Conservation (phyloP, 768 basidiomycete species). For the Saitozyma sp. region DNA sequence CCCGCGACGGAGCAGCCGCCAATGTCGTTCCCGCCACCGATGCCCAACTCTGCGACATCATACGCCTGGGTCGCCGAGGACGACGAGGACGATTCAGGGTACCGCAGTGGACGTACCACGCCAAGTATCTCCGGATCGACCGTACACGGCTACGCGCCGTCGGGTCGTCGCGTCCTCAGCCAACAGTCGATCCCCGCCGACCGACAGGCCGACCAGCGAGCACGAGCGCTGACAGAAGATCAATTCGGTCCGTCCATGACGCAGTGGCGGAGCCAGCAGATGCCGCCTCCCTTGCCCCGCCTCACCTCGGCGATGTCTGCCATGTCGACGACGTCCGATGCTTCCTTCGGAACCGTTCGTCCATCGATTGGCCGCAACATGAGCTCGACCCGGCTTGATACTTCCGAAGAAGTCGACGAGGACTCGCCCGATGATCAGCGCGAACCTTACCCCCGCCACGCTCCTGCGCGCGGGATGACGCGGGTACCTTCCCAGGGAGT, state of each 20-base stretch:
- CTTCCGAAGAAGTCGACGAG: conserved; percentile 38
- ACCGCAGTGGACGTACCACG: conserved; percentile 36
- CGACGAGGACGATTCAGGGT: conserved; percentile 51
- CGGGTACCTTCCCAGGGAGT: conserved; percentile 37
- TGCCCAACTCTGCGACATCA: conserved; percentile 7
- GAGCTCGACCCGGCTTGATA: conserved; percentile 16
- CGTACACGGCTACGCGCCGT: conserved; percentile 53
- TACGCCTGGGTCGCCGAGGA: conserved; percentile 64
- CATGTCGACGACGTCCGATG: conserved; percentile 40
- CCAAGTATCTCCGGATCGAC: conserved; percentile 25
- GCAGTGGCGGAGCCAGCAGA: conserved; percentile 64
- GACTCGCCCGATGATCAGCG: conserved; percentile 22
- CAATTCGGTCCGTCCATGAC: conserved; percentile 64
- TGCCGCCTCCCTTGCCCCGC: conserved; percentile 46
- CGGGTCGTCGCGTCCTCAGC: conserved; percentile 60
- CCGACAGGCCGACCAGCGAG: conserved; percentile 59
- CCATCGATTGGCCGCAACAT: conserved; percentile 10
- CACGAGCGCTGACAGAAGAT: conserved; percentile 71
- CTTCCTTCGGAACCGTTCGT: conserved; percentile 30
- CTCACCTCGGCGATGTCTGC: conserved; percentile 43
- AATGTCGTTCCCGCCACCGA: conserved; percentile 43
- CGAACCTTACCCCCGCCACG: conserved; percentile 18
- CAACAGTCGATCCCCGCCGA: conserved; percentile 64
- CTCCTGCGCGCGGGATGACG: conserved; percentile 29
- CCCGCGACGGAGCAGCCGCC: conserved; percentile 45